A percentile compares a stretch with the other conserved stretches of the same genome.
Evolutionary conservation across 2,329 filamentous ascomycete species (phyloP).

Genomic region (Amauroascus niger): DNA sequence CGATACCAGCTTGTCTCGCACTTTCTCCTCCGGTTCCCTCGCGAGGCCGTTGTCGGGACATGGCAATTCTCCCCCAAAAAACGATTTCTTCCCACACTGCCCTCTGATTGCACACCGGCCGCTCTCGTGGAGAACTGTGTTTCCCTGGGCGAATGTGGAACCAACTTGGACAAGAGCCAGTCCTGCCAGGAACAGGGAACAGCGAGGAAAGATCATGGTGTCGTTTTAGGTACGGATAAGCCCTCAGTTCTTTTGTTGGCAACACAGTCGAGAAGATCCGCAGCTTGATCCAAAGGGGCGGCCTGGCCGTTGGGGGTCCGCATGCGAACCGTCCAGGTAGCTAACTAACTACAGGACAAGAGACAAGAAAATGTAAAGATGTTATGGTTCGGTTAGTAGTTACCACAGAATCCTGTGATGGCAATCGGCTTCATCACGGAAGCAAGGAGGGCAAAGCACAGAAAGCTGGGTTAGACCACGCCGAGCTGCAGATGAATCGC

Average conservation of each 20-base stretch:
- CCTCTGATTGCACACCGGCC: constrained; percentile 85
- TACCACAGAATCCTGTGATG: too few species aligned
- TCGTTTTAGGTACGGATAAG: too few species aligned
- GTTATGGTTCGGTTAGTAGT: too few species aligned
- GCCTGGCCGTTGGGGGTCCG: neutral
- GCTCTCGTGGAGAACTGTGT: constrained; percentile 59
- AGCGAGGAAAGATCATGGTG: neutral
- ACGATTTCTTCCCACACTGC: constrained; percentile 80
- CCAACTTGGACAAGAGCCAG: constrained; percentile 7
- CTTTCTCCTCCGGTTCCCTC: constrained; percentile 58
- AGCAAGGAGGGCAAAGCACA: neutral
- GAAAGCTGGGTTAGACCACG: neutral
- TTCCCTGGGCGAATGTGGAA: constrained; percentile 13
- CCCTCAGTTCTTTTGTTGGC: too few species aligned
- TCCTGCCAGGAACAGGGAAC: constrained; percentile 9
- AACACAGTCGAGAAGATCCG: neutral
- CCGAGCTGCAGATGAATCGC: neutral
- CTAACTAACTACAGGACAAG: too few species aligned
- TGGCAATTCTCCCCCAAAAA: constrained; percentile 81
- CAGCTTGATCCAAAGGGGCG: neutral
- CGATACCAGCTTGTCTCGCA: constrained; percentile 67
- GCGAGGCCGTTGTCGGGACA: constrained; percentile 87
- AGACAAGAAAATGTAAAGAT: too few species aligned
- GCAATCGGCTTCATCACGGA: neutral
- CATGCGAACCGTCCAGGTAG: constrained; percentile 1